Evolutionary conservation across 202 grass and related monocot species (phyloP).

Genomic region (Schoenoplectus tabernaemontani): DNA sequence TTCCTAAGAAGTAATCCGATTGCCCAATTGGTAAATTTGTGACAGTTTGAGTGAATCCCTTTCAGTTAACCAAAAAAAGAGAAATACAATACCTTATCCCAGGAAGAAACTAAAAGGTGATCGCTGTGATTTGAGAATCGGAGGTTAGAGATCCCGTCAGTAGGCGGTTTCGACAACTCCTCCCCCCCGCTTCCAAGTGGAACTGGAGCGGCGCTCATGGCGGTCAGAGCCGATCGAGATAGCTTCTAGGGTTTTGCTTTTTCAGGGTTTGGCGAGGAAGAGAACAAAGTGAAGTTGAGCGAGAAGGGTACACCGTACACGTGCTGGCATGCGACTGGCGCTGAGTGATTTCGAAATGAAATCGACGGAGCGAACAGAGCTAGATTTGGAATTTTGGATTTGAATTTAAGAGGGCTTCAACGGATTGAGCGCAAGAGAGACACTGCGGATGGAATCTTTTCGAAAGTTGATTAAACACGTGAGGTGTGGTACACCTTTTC

Average conservation of each 20-base stretch:
- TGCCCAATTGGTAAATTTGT: background rate
- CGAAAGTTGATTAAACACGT: no score
- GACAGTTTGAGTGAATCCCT: slow-evolving; percentile 28
- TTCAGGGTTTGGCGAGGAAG: background rate
- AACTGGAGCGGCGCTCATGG: slow-evolving; percentile 49
- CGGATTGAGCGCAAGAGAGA: background rate
- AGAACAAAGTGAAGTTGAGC: background rate
- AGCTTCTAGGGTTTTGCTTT: slow-evolving; percentile 11
- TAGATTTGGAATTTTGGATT: slow-evolving; percentile 22
- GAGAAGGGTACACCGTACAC: background rate
- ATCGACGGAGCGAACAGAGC: background rate
- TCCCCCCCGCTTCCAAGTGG: slow-evolving; percentile 38
- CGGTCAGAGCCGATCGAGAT: background rate
- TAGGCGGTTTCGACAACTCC: slow-evolving; percentile 56
- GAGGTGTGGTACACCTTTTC: background rate
- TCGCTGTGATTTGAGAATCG: slow-evolving; percentile 98
- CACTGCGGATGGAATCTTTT: background rate
- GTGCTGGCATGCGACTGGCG: background rate
- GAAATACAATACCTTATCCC: slow-evolving; percentile 48
- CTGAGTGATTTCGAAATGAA: slow-evolving; percentile 12
- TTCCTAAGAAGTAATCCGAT: background rate
- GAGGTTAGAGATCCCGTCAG: slow-evolving; percentile 86
- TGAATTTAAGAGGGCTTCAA: slow-evolving; percentile 23
- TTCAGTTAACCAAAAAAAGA: background rate
- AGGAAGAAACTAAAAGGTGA: slow-evolving; percentile 83